Percentiles rank a stretch among this genome's conserved stretches.
Evolutionary conservation across 2,329 filamentous ascomycete genomes (phyloP).

Genomic region (Trichoderma sp.): DNA sequence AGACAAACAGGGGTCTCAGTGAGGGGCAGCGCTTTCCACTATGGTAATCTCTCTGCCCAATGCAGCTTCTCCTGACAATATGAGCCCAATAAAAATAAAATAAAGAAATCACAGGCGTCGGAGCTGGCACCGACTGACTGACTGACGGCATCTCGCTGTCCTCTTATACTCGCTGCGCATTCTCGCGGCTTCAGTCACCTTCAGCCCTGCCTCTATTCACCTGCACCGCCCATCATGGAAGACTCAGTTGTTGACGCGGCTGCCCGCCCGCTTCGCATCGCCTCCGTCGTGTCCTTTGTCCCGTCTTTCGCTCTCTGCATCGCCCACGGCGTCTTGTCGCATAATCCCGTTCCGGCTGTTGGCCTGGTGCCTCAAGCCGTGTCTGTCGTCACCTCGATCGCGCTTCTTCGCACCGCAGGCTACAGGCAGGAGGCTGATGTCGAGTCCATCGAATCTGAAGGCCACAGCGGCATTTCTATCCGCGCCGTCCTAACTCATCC

Average conservation of each 20-base stretch:
- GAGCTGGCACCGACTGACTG: not conserved
- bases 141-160: not conserved
- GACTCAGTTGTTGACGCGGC: constrained; percentile 10
- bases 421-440: constrained; percentile 9
- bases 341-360: constrained; percentile 38
- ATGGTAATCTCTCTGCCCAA: not conserved
- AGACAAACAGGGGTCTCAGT: not conserved
- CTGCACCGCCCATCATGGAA: not conserved
- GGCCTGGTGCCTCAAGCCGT: constrained; percentile 43
- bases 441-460: not conserved
- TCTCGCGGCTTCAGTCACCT: not conserved
- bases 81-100: not conserved
- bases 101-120: not conserved
- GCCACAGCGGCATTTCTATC: not conserved
- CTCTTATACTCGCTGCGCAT: not conserved
- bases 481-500: constrained; percentile 31
- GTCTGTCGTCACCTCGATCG: constrained; percentile 34
- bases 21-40: constrained; percentile 6
- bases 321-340: constrained; percentile 40
- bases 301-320: constrained; percentile 44
- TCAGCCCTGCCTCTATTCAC: not conserved
- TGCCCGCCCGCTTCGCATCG: constrained; percentile 36
- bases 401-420: constrained; percentile 28
- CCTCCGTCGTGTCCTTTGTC: constrained; percentile 40
- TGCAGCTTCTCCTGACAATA: not conserved